phyloP scores from a whole-genome alignment of 345 rosid genomes.

The Mangifera indica region DNA sequence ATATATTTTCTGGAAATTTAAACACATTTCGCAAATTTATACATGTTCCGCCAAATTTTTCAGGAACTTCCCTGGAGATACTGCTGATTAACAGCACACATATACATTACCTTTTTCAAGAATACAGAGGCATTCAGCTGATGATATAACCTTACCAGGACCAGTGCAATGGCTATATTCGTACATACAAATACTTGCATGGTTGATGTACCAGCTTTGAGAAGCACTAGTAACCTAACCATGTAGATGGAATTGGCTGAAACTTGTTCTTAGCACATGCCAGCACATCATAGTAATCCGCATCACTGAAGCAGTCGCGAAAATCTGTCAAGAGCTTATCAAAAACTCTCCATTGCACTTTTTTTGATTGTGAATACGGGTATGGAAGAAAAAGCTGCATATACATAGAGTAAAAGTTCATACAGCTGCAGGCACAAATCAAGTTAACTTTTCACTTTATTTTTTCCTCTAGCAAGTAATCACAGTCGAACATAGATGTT shows the following conservation, averaged over 20 bases:
- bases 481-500: background rate
- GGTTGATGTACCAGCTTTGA: background rate
- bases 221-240: constrained; percentile 62
- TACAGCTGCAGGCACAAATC: background rate
- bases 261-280: constrained; percentile 76
- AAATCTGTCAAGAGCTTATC: constrained; percentile 87
- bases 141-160: background rate
- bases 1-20: background rate
- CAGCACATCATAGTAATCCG: constrained; percentile 65
- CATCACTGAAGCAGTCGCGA: constrained; percentile 61
- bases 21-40: background rate
- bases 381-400: constrained; percentile 76
- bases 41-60: background rate
- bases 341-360: constrained; percentile 74
- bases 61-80: constrained; percentile 2
- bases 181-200: constrained; percentile 10
- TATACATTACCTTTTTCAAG: background rate
- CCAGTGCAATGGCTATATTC: background rate
- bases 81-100: background rate
- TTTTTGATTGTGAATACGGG: constrained; percentile 66
- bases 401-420: background rate
- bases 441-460: background rate
- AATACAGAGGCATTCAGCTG: background rate
- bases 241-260: constrained; percentile 66
- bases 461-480: background rate